Base-by-base conservation (phyloP, 2,329 filamentous ascomycete genomes). In the Epicoccum sorghinum region DNA sequence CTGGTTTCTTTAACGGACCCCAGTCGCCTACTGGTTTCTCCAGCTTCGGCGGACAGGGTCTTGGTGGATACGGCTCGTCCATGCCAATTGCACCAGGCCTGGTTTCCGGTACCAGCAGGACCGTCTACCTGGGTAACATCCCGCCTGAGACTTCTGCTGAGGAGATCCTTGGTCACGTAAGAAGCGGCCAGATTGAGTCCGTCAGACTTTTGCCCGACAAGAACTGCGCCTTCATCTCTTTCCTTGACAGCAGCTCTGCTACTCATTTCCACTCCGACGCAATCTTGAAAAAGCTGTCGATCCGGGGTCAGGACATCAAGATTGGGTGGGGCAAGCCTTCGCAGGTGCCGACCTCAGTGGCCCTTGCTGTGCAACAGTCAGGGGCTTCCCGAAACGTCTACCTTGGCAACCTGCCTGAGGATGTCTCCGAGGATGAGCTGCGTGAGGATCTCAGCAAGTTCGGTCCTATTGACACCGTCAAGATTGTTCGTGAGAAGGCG, bases 181-280 rank as follows among this genome's bases (percentile, higher is more conserved):
- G 95, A 61, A 98, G 95, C 76, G 95, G 95, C 23, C 95, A 98
- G 75, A 98, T 99, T 69, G 95, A 99, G 80, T 98, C 95, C n/a
- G 95, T 99, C 47, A 89, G 95, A 66, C 84, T 99, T 62, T 83
- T 99, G 50, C 91, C 93, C 23, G 95, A 99, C 79, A 99, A 98
- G 90, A 99, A 98, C 83, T 99, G 95, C 73, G 95, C 95, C 54
- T 99, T 99, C 82, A 98, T 99, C 74, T 99, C 95, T 7, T 99
- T 99, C 81, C 83, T 99, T 62, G 95, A 99, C 72, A 92, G 93
- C 68, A 96, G 93, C 79, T 97, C 95, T 27, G 95, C 95, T 52
- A 98, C 93, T 22, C 95, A 99, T 75, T 99, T 99, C 80, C 95
- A 99, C 82, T 99, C 95, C 18, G 95, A 99, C 82, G 95, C 95